phyloP scores from a whole-genome alignment of 1,284 basidiomycete genomes.

The Athelia psychrophila region DNA sequence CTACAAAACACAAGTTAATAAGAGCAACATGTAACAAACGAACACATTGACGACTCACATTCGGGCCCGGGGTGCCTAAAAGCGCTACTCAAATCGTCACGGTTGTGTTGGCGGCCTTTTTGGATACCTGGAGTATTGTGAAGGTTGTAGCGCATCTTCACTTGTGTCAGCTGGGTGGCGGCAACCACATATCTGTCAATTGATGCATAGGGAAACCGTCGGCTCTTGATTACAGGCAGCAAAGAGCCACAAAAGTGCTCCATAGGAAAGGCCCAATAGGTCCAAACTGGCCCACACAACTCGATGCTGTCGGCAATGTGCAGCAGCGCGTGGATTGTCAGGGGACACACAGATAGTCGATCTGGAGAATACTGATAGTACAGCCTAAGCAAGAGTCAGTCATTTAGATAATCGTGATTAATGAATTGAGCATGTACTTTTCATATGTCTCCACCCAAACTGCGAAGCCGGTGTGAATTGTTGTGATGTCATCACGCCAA shows the following conservation, averaged over 20 bases:
- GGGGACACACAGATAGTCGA: constrained; percentile 19
- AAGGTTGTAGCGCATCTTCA: not conserved
- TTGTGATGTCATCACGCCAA: constrained; percentile 8
- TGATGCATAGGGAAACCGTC: constrained; percentile 25
- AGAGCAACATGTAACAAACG: constrained; percentile 7
- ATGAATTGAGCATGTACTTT: constrained; percentile 9
- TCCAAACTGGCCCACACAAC: constrained; percentile 23
- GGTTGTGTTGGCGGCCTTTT: not conserved
- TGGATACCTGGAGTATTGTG: not conserved
- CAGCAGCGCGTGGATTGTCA: constrained; percentile 25
- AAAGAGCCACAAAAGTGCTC: constrained; percentile 29
- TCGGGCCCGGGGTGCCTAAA: not conserved
- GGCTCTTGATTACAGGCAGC: constrained; percentile 20
- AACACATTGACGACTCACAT: constrained; percentile 19
- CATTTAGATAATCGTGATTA: not conserved
- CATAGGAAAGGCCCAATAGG: constrained; percentile 27
- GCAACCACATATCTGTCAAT: constrained; percentile 25
- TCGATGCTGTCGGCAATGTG: constrained; percentile 24
- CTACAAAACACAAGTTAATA: not conserved
- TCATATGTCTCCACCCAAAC: constrained; percentile 22
- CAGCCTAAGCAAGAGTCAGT: not conserved
- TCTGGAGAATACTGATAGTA: constrained; percentile 19
- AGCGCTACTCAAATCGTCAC: not conserved
- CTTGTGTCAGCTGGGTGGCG: constrained; percentile 26
- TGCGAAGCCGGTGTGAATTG: constrained; percentile 9